Evolutionary conservation across 306 rosid genomes (phyloP).

Genomic region (Trichosanthes cucumerina): DNA sequence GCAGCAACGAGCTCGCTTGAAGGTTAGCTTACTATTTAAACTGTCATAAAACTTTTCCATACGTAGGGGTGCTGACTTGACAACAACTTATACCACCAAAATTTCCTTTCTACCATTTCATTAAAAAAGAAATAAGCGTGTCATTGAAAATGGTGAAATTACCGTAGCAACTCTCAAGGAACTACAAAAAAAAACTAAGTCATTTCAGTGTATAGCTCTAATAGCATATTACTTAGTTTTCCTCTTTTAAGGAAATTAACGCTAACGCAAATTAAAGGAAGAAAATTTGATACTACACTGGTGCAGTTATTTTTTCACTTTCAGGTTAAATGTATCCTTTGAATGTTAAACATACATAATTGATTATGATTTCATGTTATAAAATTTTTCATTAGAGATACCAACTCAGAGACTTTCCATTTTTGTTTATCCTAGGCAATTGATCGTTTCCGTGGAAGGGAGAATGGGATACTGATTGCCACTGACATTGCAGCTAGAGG

Average conservation of each 20-base stretch:
- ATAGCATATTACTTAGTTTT: neutral
- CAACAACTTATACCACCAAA: neutral
- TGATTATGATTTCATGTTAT: neutral
- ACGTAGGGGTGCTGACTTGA: neutral
- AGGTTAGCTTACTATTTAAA: conserved; percentile 34
- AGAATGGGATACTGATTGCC: conserved; percentile 75
- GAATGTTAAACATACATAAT: neutral
- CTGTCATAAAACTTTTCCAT: neutral
- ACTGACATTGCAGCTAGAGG: conserved; percentile 96
- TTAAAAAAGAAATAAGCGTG: neutral
- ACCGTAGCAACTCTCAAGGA: neutral
- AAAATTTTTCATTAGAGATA: conserved; percentile 1
- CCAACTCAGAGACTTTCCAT: neutral
- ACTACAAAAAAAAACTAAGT: neutral
- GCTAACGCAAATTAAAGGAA: neutral
- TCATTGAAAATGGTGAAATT: neutral
- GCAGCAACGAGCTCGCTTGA: conserved; percentile 87
- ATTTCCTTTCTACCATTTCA: neutral
- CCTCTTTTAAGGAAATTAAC: neutral
- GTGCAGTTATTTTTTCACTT: neutral
- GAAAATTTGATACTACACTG: neutral
- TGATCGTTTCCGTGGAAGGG: conserved; percentile 69
- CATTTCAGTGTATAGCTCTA: neutral
- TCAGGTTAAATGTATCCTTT: neutral
- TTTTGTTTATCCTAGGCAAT: conserved; percentile 48